phyloP scores from a whole-genome alignment of 2,329 filamentous ascomycete genomes.

The Xylaria sp. region DNA sequence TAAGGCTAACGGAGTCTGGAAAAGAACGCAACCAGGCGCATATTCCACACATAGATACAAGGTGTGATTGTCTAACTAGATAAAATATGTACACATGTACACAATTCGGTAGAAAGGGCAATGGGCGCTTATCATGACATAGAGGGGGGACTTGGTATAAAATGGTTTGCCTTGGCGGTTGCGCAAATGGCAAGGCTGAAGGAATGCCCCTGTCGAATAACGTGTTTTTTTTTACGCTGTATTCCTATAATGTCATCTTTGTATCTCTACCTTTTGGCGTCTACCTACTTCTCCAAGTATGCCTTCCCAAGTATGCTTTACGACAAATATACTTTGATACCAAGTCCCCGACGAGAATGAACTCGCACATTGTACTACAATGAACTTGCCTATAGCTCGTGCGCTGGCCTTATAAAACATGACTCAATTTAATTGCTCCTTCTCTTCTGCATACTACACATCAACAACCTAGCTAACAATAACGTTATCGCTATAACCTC shows the following conservation, averaged over 20 bases:
- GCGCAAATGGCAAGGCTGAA: constrained; percentile 12
- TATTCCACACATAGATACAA: not conserved
- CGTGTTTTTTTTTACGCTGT: constrained; percentile 19
- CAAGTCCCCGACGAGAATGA: not conserved
- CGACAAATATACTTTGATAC: not conserved
- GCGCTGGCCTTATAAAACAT: too few species aligned
- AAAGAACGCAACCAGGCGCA: not conserved
- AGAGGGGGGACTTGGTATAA: constrained; percentile 27
- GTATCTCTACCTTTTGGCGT: constrained; percentile 7
- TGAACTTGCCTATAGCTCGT: too few species aligned
- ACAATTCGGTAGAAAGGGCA: constrained; percentile 28
- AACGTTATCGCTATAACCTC: too few species aligned
- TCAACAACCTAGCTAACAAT: too few species aligned
- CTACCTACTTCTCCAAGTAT: not conserved
- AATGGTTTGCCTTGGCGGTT: constrained; percentile 14
- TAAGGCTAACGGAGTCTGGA: constrained; percentile 10
- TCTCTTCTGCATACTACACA: too few species aligned
- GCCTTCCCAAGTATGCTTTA: too few species aligned
- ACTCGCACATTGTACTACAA: not conserved
- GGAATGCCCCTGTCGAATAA: constrained; percentile 5
- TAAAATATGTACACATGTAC: constrained; percentile 23
- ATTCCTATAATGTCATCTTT: constrained; percentile 26
- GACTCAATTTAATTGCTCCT: too few species aligned
- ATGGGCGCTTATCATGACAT: constrained; percentile 22
- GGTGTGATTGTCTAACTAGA: constrained; percentile 3